phyloP scores from a whole-genome alignment of 2,329 filamentous ascomycete genomes.

The Ophiostoma ulmi region DNA sequence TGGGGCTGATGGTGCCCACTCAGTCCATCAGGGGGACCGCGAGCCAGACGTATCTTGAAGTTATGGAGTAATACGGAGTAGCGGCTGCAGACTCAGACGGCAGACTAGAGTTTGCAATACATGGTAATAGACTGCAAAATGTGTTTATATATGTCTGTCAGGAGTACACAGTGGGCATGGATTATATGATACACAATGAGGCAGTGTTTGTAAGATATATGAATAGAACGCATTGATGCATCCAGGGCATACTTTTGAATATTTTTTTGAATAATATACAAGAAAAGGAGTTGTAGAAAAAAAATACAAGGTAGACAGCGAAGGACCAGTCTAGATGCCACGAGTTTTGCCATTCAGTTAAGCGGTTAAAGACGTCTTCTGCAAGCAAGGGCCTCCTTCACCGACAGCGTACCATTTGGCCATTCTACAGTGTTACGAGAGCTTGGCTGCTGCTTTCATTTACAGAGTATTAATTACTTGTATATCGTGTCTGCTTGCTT shows the following conservation, averaged over 20 bases:
- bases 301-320: too few relatives aligned
- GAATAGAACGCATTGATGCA: too few relatives aligned
- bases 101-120: too few relatives aligned
- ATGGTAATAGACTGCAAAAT: too few relatives aligned
- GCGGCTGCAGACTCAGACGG: too few relatives aligned
- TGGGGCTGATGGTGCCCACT: slow-evolving; percentile 23
- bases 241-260: too few relatives aligned
- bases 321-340: too few relatives aligned
- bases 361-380: neutral
- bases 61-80: neutral
- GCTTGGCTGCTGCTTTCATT: neutral
- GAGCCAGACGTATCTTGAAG: slow-evolving; percentile 18
- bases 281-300: too few relatives aligned
- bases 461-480: neutral
- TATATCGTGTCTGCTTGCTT: neutral
- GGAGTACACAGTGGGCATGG: too few relatives aligned
- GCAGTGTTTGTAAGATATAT: neutral
- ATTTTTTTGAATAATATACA: too few relatives aligned
- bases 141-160: neutral
- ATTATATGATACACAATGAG: too few relatives aligned
- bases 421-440: neutral
- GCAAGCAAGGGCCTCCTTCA: neutral
- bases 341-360: neutral
- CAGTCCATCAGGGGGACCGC: slow-evolving; percentile 24
- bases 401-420: slow-evolving; percentile 5